Evolutionary conservation across 2,329 filamentous ascomycete genomes (phyloP).

Genomic region (Epichloe elymi): DNA sequence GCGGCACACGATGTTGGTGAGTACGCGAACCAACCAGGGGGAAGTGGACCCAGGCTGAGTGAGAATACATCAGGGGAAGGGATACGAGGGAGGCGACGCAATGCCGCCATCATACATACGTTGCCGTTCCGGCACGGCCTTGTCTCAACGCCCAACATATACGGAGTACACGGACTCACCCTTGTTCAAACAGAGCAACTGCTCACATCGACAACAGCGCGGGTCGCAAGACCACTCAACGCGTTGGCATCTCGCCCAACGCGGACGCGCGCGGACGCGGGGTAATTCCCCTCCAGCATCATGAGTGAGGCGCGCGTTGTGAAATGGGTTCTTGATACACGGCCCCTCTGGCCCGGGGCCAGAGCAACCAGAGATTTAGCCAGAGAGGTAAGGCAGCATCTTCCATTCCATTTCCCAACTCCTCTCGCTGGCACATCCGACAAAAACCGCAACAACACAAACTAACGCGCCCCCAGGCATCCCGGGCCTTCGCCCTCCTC

Average conservation of each 20-base stretch:
- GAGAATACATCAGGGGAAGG: too few relatives aligned
- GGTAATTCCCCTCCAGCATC: background rate
- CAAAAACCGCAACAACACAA: too few relatives aligned
- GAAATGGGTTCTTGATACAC: conserved; percentile 51
- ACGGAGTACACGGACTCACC: too few relatives aligned
- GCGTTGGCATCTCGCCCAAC: too few relatives aligned
- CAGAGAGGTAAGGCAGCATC: conserved; percentile 25
- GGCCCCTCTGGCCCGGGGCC: conserved; percentile 41
- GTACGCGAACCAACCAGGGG: too few relatives aligned
- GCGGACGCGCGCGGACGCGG: too few relatives aligned
- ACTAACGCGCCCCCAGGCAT: conserved; percentile 28
- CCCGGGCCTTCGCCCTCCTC: conserved; percentile 40
- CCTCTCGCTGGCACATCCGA: background rate
- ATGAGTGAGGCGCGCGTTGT: conserved; percentile 26
- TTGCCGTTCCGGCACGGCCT: too few relatives aligned
- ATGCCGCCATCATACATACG: too few relatives aligned
- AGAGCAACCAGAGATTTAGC: conserved; percentile 34
- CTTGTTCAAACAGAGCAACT: too few relatives aligned
- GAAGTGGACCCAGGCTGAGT: background rate
- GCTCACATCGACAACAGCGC: too few relatives aligned
- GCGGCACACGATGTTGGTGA: background rate
- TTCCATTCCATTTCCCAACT: background rate
- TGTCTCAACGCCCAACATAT: too few relatives aligned
- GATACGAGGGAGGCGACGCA: background rate
- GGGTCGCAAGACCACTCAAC: too few relatives aligned